Evolutionary conservation across 805 yeast species (phyloP), one percentile per base, ranked within the genome.

Genomic region (Metschnikowia gelsemii): DNA sequence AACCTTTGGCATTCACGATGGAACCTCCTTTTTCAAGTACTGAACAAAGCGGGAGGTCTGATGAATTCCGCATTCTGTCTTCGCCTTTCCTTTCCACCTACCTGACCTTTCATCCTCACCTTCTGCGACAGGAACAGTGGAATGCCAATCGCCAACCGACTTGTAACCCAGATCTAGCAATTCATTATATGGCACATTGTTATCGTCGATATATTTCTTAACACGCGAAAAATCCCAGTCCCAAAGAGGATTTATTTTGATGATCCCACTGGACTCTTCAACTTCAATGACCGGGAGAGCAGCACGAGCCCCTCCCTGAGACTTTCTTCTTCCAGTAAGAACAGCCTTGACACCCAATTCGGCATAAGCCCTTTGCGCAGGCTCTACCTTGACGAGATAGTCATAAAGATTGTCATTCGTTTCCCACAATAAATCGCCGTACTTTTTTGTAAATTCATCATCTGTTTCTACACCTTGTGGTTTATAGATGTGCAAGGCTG

Each of bases 21-120:
- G 27, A 18, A 38, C 44, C 22, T 32, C 39, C 22, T 39, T 45
- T 38, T 64, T 58, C 43, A 82, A 58, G 53, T 65, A 84, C 56
- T 85, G 73, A 0, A 85, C 79, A 59, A 85, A 91, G 48, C 85
- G 78, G 19, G 82, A 75, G 1, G 90, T 78, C 54, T 83, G 85
- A 58, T 91, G 98, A 40, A 91, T 89, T 2, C 98, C 98, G 66
- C 98, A 91, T 61, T 91, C 98, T 0, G 96, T 88, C 69, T 91
- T 91, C 8, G 80, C 75, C 59, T 84, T 77, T 2, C 96, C 97
- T 70, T 85, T 84, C 98, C 98, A 91, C 57, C 98, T 78, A 1
- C 98, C 98, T n/a, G 93, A 80, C 50, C 98, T 77, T 62, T 91
- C 98, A 58, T 91, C 97, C 59, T 88, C 97, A 8, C 95, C 96